Percentiles rank a stretch among this genome's conserved stretches.
Evolutionary conservation across 2,329 filamentous ascomycete species (phyloP).

Genomic region (Chaetomium globosum): DNA sequence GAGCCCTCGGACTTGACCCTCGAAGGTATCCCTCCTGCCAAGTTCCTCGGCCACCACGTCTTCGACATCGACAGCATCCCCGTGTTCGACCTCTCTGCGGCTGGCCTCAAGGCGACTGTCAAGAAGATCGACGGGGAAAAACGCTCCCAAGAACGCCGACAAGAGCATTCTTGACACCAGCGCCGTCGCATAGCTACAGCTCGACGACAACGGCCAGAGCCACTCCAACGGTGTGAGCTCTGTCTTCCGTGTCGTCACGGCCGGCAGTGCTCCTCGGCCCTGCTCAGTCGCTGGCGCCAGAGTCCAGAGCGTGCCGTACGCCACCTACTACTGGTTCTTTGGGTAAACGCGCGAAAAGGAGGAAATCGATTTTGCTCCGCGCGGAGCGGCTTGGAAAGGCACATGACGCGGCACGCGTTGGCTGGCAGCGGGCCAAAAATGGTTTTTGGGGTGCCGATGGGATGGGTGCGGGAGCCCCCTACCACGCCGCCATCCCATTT

Average conservation of each 20-base stretch:
- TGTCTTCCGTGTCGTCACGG: constrained; percentile 60
- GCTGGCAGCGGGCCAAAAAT: background rate
- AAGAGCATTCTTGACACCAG: constrained; percentile 52
- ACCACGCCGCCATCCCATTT: background rate
- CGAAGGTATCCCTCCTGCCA: constrained; percentile 41
- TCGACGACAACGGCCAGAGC: constrained; percentile 44
- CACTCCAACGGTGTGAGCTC: constrained; percentile 45
- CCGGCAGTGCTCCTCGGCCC: constrained; percentile 52
- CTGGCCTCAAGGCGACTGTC: constrained; percentile 48
- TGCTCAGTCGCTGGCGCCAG: constrained; percentile 49
- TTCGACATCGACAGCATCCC: constrained; percentile 60
- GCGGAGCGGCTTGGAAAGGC: background rate
- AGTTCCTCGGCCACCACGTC: constrained; percentile 66
- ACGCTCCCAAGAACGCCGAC: constrained; percentile 56
- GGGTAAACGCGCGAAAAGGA: constrained; percentile 8
- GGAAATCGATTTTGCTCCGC: background rate
- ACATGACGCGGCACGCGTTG: background rate
- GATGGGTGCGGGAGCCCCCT: constrained; percentile 10
- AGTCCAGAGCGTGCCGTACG: constrained; percentile 56
- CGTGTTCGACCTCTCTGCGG: constrained; percentile 58
- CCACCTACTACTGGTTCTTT: constrained; percentile 63
- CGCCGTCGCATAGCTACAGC: constrained; percentile 59
- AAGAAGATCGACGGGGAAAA: constrained; percentile 53
- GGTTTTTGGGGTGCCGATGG: constrained; percentile 5
- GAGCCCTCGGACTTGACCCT: constrained; percentile 45